These are phyloP conservation scores for Candida freyschussii DNA, from an alignment of 1,139 yeast genomes.

Conservation along the genomic window DNA sequence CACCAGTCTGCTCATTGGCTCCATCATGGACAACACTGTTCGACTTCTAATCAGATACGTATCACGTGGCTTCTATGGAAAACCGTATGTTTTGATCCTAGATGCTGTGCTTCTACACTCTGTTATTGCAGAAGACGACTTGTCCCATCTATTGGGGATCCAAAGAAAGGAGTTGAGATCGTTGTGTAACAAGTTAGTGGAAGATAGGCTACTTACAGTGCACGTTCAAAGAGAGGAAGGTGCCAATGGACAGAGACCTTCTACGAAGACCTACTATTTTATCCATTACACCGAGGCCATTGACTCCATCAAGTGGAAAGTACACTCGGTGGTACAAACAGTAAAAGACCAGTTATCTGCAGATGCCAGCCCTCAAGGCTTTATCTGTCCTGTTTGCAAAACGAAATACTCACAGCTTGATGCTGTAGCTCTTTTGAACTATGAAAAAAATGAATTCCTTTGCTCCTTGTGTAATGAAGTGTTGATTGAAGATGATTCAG, in stretches of 20 bases:
- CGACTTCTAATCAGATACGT: constrained; percentile 42
- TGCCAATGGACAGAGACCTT: constrained; percentile 55
- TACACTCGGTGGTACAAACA: constrained; percentile 75
- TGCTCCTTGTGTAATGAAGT: constrained; percentile 80
- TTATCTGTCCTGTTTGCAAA: constrained; percentile 81
- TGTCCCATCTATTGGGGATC: constrained; percentile 73
- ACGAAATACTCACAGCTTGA: constrained; percentile 81
- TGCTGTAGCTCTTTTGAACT: constrained; percentile 75
- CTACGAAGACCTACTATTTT: constrained; percentile 75
- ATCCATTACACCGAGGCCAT: constrained; percentile 91
- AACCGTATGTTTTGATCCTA: constrained; percentile 74
- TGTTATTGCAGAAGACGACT: constrained; percentile 91
- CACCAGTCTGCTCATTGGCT: too few species aligned
- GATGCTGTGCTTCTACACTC: constrained; percentile 91
- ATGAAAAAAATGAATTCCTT: constrained; percentile 72
- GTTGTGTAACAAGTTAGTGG: constrained; percentile 73
- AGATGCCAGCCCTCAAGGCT: constrained; percentile 91
- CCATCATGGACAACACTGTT: constrained; percentile 24
- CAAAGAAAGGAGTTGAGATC: constrained; percentile 85
- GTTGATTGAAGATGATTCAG: constrained; percentile 82
- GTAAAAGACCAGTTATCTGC: constrained; percentile 77
- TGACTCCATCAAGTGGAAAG: constrained; percentile 95
- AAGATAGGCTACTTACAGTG: constrained; percentile 65
- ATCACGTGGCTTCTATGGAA: constrained; percentile 81
- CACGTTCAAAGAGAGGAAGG: constrained; percentile 84